These are phyloP conservation scores for Monosporascus ibericus DNA, from an alignment of 2,329 filamentous ascomycete species.

Conservation along the genomic window DNA sequence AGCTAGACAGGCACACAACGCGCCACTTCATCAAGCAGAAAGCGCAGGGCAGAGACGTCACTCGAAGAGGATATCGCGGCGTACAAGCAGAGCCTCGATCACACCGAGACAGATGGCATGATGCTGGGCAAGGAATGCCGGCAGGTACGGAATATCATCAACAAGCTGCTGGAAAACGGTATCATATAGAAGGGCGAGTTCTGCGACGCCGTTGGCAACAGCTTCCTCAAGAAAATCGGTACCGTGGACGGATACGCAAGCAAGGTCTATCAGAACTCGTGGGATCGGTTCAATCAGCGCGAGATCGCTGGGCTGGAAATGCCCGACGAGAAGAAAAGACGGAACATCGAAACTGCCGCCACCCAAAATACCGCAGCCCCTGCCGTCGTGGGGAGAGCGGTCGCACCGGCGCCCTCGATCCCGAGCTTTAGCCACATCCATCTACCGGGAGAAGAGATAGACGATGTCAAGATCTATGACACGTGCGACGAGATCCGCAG, in stretches of 20 bases:
- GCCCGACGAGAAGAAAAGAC: slow-evolving; percentile 18
- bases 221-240: slow-evolving; percentile 9
- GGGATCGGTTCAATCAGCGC: slow-evolving; percentile 18
- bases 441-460: slow-evolving; percentile 37
- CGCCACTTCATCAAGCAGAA: slow-evolving; percentile 8
- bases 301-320: slow-evolving; percentile 16
- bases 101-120: slow-evolving; percentile 5
- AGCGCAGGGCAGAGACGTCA: slow-evolving; percentile 17
- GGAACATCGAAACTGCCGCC: slow-evolving; percentile 12
- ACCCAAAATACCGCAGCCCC: slow-evolving; percentile 1
- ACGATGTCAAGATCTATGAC: slow-evolving; percentile 44
- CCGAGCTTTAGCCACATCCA: slow-evolving; percentile 33
- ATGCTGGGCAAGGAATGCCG: slow-evolving; percentile 9
- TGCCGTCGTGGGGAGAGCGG: not conserved
- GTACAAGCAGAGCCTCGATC: slow-evolving; percentile 20
- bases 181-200: slow-evolving; percentile 21
- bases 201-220: slow-evolving; percentile 8
- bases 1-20: too few relatives aligned
- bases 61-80: slow-evolving; percentile 20
- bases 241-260: slow-evolving; percentile 9
- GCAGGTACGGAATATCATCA: slow-evolving; percentile 14
- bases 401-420: too few relatives aligned
- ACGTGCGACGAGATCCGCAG: slow-evolving; percentile 51
- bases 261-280: slow-evolving; percentile 9
- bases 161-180: slow-evolving; percentile 14